Evolutionary conservation across 768 basidiomycete species (phyloP), one percentile per base, ranked within the genome.

Genomic region (Kwoniella botswanensis): DNA sequence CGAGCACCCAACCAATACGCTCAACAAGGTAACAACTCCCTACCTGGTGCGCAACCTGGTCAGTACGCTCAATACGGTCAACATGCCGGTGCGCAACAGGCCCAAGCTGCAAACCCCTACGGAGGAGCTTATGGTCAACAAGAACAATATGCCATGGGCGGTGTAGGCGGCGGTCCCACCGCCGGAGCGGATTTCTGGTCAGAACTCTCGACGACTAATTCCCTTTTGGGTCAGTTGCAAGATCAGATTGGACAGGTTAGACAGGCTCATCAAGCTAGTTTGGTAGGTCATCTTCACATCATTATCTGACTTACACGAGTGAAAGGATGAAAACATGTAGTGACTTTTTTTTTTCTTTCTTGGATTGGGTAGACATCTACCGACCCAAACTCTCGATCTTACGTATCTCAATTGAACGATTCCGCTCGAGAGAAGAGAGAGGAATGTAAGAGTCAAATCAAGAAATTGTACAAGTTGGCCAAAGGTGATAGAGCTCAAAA

Each of bases 341-440:
- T 90, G 58, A 86, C 91, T 65, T 91, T 90, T 82, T 86, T 13
- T 26, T 12, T 58, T 29, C 13, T 1, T 12, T 35, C 13, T 59
- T 29, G 1, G 29, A 43, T 60, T 64, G 55, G 22, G 55, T 91
- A 94, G 82, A 87, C 92, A 80, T 89, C 87, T 79, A 93, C 94
- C 66, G 93, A 93, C 67, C 63, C 71, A 17, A 62, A 71, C 12
- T 78, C 81, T 17, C 67, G 77, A 55, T 73, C 74, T 5, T 75
- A 83, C 62, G 81, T 76, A 3, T 77, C 76, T 43, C 73, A 76
- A 55, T 74, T 83, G 24, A 80, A 80, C 72, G 75, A 76, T 68
- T 72, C 82, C 67, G 74, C 82, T 26, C 76, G 83, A 66, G 63
- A 75, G 12, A 74, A 83, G 50, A 82, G 84, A 69, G 83, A 85